A percentile compares a stretch with the other conserved stretches of the same genome.
These are phyloP conservation scores for Lactarius tabidus DNA, from an alignment of 768 basidiomycete species.

Conservation along the genomic window DNA sequence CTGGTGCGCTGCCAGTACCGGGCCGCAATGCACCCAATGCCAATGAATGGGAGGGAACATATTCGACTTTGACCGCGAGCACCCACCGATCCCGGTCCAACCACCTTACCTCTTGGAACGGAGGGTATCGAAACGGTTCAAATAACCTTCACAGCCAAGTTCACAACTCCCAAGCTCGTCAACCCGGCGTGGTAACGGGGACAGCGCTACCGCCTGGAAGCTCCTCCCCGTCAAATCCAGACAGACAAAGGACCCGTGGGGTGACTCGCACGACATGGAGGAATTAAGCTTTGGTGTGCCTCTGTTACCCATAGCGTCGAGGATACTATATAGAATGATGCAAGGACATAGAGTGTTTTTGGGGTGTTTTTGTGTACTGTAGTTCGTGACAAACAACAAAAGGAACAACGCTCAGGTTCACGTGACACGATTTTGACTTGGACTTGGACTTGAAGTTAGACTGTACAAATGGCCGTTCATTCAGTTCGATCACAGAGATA, in stretches of 20 bases:
- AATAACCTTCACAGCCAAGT: background rate
- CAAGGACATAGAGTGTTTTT: no score
- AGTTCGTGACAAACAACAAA: no score
- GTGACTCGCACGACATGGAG: background rate
- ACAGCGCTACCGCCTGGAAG: background rate
- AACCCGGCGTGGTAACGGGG: background rate
- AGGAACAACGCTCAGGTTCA: no score
- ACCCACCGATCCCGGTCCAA: conserved; percentile 4
- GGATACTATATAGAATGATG: no score
- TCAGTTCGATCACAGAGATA: no score
- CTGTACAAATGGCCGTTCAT: no score
- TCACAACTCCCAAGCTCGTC: background rate
- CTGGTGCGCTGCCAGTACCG: background rate
- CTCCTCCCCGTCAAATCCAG: background rate
- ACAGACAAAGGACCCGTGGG: background rate
- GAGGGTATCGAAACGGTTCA: background rate
- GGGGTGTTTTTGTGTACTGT: no score
- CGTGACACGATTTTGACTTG: no score
- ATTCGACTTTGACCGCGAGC: background rate
- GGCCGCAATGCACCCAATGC: no score
- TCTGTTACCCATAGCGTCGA: no score
- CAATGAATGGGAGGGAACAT: background rate
- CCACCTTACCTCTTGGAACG: background rate
- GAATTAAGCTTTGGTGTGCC: background rate
- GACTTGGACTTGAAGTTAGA: no score